Conservation (phyloP, 1,139 yeast species). For the Diutina sp. region DNA sequence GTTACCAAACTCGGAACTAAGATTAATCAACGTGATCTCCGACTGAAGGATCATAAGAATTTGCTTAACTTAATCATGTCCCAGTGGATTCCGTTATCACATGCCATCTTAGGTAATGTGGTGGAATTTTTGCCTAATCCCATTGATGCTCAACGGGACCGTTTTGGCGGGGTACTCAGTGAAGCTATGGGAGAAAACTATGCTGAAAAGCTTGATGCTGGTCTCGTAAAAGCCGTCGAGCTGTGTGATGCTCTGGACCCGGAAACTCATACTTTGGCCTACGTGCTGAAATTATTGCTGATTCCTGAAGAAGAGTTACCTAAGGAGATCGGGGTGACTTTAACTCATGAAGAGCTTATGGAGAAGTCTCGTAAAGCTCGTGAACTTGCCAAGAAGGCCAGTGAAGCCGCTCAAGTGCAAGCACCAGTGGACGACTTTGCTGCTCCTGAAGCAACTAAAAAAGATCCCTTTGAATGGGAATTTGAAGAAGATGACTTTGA, state of each 20-base stretch:
- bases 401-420: constrained; percentile 37
- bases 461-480: constrained; percentile 33
- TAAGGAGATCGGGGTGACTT: constrained; percentile 22
- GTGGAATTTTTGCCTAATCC: constrained; percentile 85
- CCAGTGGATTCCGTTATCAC: constrained; percentile 92
- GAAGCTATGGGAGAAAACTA: constrained; percentile 19
- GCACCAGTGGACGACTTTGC: not conserved
- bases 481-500: constrained; percentile 27
- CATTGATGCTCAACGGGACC: constrained; percentile 50
- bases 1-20: constrained; percentile 57
- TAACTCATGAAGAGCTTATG: constrained; percentile 46
- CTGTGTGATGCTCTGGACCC: constrained; percentile 41
- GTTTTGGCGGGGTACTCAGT: constrained; percentile 52
- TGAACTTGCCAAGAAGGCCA: constrained; percentile 54
- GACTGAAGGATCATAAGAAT: constrained; percentile 63
- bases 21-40: constrained; percentile 61
- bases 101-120: constrained; percentile 73
- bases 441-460: constrained; percentile 10
- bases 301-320: constrained; percentile 77
- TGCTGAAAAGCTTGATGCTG: constrained; percentile 26
- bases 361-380: constrained; percentile 62
- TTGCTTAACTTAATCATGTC: constrained; percentile 62
- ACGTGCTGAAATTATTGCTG: constrained; percentile 81
- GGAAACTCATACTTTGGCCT: constrained; percentile 58
- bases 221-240: constrained; percentile 42